Conservation (phyloP, 805 yeast genomes). For the Wickerhamiella hasegawae region DNA sequence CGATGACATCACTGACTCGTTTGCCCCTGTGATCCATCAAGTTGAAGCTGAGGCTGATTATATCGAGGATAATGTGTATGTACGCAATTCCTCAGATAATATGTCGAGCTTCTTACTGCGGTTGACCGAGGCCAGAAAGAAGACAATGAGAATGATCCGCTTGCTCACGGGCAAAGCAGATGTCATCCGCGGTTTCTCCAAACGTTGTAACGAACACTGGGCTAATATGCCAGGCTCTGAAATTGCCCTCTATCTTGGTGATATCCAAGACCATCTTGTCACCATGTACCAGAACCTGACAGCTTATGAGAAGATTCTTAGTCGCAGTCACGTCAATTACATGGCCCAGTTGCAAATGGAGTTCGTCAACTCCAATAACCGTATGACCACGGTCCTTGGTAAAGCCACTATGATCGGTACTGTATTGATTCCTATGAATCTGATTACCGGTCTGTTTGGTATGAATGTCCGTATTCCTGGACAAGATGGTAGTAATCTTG, state of each 20-base stretch:
- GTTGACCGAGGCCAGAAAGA: slow-evolving; percentile 79
- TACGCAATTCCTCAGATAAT: background rate
- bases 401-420: slow-evolving; percentile 87
- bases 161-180: slow-evolving; percentile 87
- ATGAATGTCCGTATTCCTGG: slow-evolving; percentile 93
- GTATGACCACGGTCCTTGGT: slow-evolving; percentile 73
- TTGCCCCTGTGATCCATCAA: slow-evolving; percentile 43
- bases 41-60: slow-evolving; percentile 49
- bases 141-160: slow-evolving; percentile 85
- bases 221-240: slow-evolving; percentile 60
- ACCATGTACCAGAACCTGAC: slow-evolving; percentile 87
- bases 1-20: slow-evolving; percentile 50
- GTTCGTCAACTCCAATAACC: slow-evolving; percentile 70
- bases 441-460: slow-evolving; percentile 84
- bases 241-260: slow-evolving; percentile 82
- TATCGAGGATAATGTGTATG: slow-evolving; percentile 65
- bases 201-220: slow-evolving; percentile 71
- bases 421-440: slow-evolving; percentile 72
- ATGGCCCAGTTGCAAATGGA: slow-evolving; percentile 89
- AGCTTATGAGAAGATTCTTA: slow-evolving; percentile 84
- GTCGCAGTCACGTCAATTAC: slow-evolving; percentile 82
- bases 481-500: slow-evolving; percentile 26
- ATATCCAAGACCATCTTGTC: slow-evolving; percentile 91
- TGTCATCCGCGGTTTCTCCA: slow-evolving; percentile 90
- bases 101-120: slow-evolving; percentile 42